Conservation (phyloP, 495 filamentous ascomycete genomes). For the Hypoxylon cercidicola region DNA sequence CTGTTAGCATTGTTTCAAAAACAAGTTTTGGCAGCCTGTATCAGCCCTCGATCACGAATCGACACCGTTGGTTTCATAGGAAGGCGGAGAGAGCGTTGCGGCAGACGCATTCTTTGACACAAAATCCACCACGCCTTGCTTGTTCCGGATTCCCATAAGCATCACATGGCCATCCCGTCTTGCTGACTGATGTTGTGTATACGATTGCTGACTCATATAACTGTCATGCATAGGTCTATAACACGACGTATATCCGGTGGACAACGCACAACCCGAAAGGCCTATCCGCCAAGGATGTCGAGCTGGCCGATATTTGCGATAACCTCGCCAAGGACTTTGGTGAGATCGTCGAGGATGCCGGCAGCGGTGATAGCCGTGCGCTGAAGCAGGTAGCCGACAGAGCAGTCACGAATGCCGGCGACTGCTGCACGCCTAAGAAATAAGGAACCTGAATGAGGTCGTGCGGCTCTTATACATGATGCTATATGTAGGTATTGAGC, state of each 20-base stretch:
- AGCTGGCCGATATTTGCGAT: slow-evolving; percentile 75
- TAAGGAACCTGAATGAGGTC: slow-evolving; percentile 5
- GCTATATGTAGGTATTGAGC: too few relatives aligned
- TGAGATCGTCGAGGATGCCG: slow-evolving; percentile 52
- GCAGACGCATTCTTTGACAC: too few relatives aligned
- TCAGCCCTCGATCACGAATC: slow-evolving; percentile 15
- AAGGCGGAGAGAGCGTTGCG: slow-evolving; percentile 9
- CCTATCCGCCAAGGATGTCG: slow-evolving; percentile 73
- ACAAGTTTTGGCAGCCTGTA: slow-evolving; percentile 4
- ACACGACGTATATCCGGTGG: slow-evolving; percentile 72
- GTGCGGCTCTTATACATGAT: background rate
- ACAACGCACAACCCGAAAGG: slow-evolving; percentile 78
- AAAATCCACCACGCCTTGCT: too few relatives aligned
- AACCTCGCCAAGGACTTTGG: slow-evolving; percentile 62
- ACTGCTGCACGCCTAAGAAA: slow-evolving; percentile 59
- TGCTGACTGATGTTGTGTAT: slow-evolving; percentile 17
- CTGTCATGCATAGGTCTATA: slow-evolving; percentile 61
- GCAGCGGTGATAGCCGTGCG: slow-evolving; percentile 17
- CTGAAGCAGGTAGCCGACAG: slow-evolving; percentile 51
- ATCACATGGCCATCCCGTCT: slow-evolving; percentile 4
- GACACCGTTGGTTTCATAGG: background rate
- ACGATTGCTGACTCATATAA: slow-evolving; percentile 28
- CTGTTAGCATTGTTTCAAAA: background rate
- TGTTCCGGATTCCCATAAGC: background rate
- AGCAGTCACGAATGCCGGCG: slow-evolving; percentile 50